Percentiles rank a stretch among this genome's conserved stretches.
phyloP scores from a whole-genome alignment of 2,329 filamentous ascomycete genomes.

The Cylindrodendrum hubeiense region DNA sequence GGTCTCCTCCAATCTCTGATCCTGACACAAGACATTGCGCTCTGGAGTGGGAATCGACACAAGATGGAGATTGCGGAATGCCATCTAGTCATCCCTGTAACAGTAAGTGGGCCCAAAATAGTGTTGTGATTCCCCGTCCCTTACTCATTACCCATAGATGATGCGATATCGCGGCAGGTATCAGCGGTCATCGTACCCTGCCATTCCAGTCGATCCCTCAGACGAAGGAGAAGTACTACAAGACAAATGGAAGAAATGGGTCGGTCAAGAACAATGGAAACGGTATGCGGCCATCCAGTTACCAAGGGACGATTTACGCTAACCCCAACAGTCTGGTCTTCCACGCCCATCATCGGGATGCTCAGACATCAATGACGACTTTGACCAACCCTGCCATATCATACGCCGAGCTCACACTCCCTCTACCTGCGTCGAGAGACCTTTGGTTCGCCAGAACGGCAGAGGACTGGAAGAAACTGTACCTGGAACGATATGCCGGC shows the following conservation, averaged over 20 bases:
- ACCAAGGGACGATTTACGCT: conserved; percentile 15
- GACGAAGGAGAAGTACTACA: conserved; percentile 70
- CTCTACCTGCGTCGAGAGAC: conserved; percentile 70
- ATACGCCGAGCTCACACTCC: conserved; percentile 76
- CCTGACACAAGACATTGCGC: conserved; percentile 61
- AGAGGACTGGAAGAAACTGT: conserved; percentile 73
- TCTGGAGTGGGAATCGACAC: conserved; percentile 67
- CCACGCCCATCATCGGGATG: conserved; percentile 74
- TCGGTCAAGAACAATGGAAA: conserved; percentile 75
- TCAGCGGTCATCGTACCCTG: conserved; percentile 65
- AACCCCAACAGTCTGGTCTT: conserved; percentile 65
- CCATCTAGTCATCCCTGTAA: conserved; percentile 59
- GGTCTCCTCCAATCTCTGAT: conserved; percentile 64
- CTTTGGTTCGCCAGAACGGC: conserved; percentile 77
- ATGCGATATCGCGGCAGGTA: conserved; percentile 70
- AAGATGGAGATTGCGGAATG: conserved; percentile 70
- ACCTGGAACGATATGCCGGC: conserved; percentile 57
- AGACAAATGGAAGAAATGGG: conserved; percentile 75
- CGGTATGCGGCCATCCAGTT: conserved; percentile 53
- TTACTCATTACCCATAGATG: conserved; percentile 54
- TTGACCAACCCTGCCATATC: conserved; percentile 75
- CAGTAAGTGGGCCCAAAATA: conserved; percentile 48
- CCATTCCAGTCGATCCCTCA: conserved; percentile 61
- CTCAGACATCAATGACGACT: conserved; percentile 75
- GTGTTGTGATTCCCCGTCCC: neutral